Evolutionary conservation across 139 green algal species (phyloP), one percentile per base, ranked within the genome.

Genomic region (Coelastrella sp.): DNA sequence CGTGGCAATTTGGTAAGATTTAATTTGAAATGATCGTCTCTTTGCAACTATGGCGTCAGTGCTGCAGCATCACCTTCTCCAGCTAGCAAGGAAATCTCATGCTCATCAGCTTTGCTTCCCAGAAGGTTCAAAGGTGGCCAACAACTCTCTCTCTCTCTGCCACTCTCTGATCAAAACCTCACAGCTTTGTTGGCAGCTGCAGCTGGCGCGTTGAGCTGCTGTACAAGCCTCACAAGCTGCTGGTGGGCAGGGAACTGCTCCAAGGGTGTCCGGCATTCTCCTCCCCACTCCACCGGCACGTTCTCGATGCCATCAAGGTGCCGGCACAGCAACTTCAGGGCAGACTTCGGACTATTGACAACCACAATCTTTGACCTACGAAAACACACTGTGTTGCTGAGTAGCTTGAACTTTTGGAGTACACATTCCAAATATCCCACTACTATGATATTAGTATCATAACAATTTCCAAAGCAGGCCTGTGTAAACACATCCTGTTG

Each of bases 241-340:
- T n/a, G 63, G 17, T 87, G 63, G 7, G 25, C 82, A 19, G 63
- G 63, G 82, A 78, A 87, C 27, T 87, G 24, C 14, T 73, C 12
- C 0, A 79, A 57, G 1, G 63, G 82, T 12, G 27, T 35, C 6
- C 8, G 60, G 63, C 57, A 65, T 19, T 65, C 78, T 17, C 82
- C 82, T 22, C 82, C 82, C 82, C 82, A 87, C 14, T 65, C 82
- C 17, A 9, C 27, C 4, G 82, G 82, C 82, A 87, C 82, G 24
- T 87, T 87, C 14, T 19, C 61, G 0, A 78, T 49, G 27, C 82
- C 82, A 0, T 65, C 25, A 11, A 87, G n/a, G 82, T 87, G 82
- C 19, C 78, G 61, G 8, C 27, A 20, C 9, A 87, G 22, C 8
- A 63, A 78, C 6, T 65, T 27, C 11, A 87, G 27, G 7, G 82